phyloP scores from a whole-genome alignment of 345 rosid genomes.

The Linum usitatissimum region DNA sequence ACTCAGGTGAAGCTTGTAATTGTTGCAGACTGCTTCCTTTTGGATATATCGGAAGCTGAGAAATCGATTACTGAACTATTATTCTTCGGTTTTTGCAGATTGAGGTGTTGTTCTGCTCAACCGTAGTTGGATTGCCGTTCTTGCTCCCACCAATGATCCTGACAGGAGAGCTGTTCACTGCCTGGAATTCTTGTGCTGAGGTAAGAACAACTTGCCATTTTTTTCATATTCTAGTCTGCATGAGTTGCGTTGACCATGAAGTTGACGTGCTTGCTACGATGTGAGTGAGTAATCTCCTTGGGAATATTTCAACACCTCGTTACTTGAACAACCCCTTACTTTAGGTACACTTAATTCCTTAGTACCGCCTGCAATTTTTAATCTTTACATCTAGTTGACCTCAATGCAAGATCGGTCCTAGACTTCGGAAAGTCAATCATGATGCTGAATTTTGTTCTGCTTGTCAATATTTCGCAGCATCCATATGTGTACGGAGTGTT shows the following conservation, averaged over 20 bases:
- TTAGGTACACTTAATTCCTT: background rate
- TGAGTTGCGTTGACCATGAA: background rate
- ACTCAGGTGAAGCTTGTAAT: conserved; percentile 43
- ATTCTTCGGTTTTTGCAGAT: conserved; percentile 30
- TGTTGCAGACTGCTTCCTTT: background rate
- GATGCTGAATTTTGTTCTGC: background rate
- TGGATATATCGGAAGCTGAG: background rate
- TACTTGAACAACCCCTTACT: background rate
- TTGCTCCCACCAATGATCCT: conserved; percentile 86
- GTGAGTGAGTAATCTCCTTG: background rate
- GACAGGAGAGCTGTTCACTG: conserved; percentile 87
- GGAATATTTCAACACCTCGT: background rate
- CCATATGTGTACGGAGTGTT: conserved; percentile 84
- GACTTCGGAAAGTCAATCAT: background rate
- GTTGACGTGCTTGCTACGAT: background rate
- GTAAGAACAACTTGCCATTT: conserved; percentile 24
- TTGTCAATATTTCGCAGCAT: conserved; percentile 33
- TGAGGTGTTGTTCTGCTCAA: conserved; percentile 94
- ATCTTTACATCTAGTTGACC: background rate
- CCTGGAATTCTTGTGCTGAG: conserved; percentile 90
- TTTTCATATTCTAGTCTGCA: background rate
- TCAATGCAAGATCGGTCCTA: background rate
- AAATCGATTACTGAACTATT: too few species aligned
- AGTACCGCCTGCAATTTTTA: background rate
- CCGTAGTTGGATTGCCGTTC: conserved; percentile 84